Conservation (phyloP, 371 early-diverging fungal genomes). For the Ordospora colligata region DNA sequence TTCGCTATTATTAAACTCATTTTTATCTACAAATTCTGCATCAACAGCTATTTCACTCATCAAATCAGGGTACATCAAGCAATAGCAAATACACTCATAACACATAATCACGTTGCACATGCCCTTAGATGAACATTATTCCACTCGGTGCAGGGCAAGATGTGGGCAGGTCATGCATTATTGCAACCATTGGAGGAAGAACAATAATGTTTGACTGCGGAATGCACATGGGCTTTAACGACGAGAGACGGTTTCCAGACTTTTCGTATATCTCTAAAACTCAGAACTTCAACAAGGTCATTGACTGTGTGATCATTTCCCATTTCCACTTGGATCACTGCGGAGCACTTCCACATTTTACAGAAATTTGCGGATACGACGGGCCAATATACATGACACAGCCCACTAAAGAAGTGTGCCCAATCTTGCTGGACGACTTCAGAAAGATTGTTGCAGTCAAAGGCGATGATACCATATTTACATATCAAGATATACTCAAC, state of each 20-base stretch:
- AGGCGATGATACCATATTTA: constrained; percentile 62
- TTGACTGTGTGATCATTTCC: constrained; percentile 79
- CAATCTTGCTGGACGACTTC: constrained; percentile 78
- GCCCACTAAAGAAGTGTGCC: constrained; percentile 83
- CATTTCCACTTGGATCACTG: constrained; percentile 95
- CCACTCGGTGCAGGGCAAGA: constrained; percentile 69
- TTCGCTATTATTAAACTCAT: neutral
- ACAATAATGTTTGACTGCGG: constrained; percentile 94
- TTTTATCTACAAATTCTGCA: neutral
- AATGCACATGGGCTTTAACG: constrained; percentile 88
- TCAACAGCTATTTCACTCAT: neutral
- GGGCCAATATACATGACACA: constrained; percentile 89
- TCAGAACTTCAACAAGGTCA: constrained; percentile 69
- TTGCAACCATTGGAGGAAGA: constrained; percentile 73
- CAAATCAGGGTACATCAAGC: neutral
- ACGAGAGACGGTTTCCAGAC: constrained; percentile 86
- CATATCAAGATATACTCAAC: constrained; percentile 67
- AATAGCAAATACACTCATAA: neutral
- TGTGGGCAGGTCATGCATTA: constrained; percentile 80
- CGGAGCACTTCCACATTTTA: constrained; percentile 83
- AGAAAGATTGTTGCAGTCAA: constrained; percentile 71
- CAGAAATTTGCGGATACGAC: constrained; percentile 79
- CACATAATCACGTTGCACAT: neutral
- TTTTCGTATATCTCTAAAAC: constrained; percentile 76
- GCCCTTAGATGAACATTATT: constrained; percentile 51